Percentiles rank a stretch among this genome's conserved stretches.
These are phyloP conservation scores for Eremochloa ophiuroides DNA, from an alignment of 176 grass and related monocot species.

Conservation along the genomic window DNA sequence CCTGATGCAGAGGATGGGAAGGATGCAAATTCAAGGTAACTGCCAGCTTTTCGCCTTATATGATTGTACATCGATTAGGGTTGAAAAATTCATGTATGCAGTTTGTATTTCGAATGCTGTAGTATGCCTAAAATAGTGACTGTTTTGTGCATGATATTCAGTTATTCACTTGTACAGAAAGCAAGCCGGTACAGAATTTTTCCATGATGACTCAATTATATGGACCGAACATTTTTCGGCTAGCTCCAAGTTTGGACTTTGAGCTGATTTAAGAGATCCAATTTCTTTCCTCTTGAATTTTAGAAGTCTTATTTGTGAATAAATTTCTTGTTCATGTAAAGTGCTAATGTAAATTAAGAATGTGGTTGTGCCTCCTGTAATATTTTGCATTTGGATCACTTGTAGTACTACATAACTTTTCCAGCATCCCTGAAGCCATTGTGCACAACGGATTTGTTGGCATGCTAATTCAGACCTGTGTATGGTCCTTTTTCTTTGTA, in stretches of 20 bases:
- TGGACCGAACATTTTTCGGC: background rate
- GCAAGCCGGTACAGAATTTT: background rate
- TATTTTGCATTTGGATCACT: background rate
- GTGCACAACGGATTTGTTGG: background rate
- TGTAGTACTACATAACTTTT: background rate
- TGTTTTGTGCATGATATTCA: background rate
- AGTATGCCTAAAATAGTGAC: background rate
- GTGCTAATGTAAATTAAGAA: background rate
- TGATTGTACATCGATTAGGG: background rate
- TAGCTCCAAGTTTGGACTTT: background rate
- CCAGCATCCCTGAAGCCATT: background rate
- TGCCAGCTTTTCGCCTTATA: conserved; percentile 14
- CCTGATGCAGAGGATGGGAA: conserved; percentile 75
- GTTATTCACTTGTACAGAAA: background rate
- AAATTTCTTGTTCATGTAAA: background rate
- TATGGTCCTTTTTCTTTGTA: background rate
- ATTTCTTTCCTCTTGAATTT: conserved; percentile 6
- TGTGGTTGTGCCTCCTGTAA: background rate
- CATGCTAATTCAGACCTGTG: background rate
- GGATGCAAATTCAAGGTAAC: conserved; percentile 68
- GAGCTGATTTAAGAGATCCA: background rate
- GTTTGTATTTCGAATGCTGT: background rate
- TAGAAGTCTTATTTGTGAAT: background rate
- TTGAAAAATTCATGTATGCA: background rate
- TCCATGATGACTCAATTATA: background rate